These are phyloP conservation scores for Akanthomyces muscarius DNA, from an alignment of 2,329 filamentous ascomycete species.

Conservation along the genomic window DNA sequence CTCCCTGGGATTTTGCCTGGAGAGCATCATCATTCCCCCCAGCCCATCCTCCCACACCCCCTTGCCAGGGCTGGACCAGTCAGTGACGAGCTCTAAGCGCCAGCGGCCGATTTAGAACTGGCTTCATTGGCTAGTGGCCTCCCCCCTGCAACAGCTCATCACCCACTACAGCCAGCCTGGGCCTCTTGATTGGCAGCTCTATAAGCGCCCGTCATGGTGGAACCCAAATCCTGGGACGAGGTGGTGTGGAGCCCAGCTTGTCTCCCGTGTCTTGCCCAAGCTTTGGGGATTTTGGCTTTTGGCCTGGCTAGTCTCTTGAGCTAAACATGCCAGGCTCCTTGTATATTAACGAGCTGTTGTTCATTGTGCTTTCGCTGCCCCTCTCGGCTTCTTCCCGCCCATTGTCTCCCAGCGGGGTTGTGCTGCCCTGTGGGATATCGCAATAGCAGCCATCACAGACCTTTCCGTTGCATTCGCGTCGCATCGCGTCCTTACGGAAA, in stretches of 20 bases:
- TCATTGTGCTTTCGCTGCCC: background rate
- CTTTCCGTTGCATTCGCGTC: background rate
- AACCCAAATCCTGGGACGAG: slow-evolving; percentile 11
- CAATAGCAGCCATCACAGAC: background rate
- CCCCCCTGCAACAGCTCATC: background rate
- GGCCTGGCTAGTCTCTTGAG: background rate
- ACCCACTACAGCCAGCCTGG: slow-evolving; percentile 5
- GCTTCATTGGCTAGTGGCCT: slow-evolving; percentile 13
- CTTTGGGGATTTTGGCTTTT: background rate
- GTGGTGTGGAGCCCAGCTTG: slow-evolving; percentile 1
- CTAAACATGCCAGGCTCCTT: background rate
- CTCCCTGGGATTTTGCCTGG: background rate
- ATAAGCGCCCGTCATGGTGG: slow-evolving; percentile 16
- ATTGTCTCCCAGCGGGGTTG: background rate
- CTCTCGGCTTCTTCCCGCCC: slow-evolving; percentile 1
- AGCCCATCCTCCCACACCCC: background rate
- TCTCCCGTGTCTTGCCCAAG: slow-evolving; percentile 4
- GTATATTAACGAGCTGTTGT: background rate
- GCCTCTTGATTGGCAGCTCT: slow-evolving; percentile 7
- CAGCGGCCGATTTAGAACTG: slow-evolving; percentile 19
- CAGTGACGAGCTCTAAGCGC: slow-evolving; percentile 30
- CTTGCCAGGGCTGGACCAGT: background rate
- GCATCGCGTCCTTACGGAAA: background rate
- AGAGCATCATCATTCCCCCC: background rate
- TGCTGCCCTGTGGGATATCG: background rate